Evolutionary conservation across 306 rosid genomes (phyloP), one percentile per base, ranked within the genome.

Genomic region (Glycine latifolia): DNA sequence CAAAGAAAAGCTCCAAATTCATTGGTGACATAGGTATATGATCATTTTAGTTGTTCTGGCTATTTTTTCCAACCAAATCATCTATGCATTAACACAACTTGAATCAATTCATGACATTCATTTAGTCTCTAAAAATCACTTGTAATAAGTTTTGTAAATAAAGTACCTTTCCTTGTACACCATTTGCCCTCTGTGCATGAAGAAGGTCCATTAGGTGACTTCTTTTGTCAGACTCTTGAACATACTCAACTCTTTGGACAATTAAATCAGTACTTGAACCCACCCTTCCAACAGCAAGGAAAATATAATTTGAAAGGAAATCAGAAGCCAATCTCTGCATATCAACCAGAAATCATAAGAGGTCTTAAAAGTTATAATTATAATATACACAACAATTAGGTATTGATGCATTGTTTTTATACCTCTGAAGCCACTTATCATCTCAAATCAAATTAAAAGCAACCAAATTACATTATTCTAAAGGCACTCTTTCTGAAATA

Each of bases 141-240:
- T 6, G 73, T 10, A 46, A 10, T 3, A 58, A 43, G 5, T 7
- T 44, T 59, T 50, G 46, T 35, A 50, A 20, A 33, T 49, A 41
- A 76, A 54, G 31, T 85, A 92, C 97, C 97, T 92, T 92, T 70
- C 85, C 89, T 50, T 91, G 95, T 54, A 68, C 78, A 73, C 93
- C 93, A 89, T 89, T 92, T 53, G 87, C 92, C 88, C 90, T 89
- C 61, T 91, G 97, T 16, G 97, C 97, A 87, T 92, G 97, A 71
- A 92, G 97, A 80, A 92, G 97, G 75, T 92, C 97, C 93, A 92
- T 89, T n/a, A 92, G 92, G 81, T 92, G 97, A 81, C 97, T 92
- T 87, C 97, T 88, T 79, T 90, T 92, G 83, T 92, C 97, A 79
- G 95, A 81, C 74, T 92, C 97, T 8, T 82, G 95, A 85, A 92